Evolutionary conservation across 1,284 basidiomycete genomes (phyloP).

Genomic region (Cryptococcus sp.): DNA sequence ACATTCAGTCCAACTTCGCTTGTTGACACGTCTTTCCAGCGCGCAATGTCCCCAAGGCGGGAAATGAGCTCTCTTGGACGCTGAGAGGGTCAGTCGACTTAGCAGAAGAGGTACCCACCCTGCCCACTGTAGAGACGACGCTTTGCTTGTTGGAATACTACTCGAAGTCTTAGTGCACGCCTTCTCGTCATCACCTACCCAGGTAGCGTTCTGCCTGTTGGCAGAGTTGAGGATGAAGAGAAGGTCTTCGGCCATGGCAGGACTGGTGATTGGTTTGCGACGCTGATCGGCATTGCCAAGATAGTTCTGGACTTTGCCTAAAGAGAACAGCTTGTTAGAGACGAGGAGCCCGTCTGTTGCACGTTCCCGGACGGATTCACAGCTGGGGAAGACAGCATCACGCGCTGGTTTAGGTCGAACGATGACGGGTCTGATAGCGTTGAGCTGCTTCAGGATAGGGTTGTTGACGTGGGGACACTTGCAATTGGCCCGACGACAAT

Average conservation of each 20-base stretch:
- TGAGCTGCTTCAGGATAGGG: background rate
- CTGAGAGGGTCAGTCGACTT: background rate
- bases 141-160: background rate
- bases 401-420: background rate
- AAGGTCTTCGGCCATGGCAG: background rate
- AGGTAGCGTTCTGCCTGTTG: background rate
- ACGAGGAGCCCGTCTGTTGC: background rate
- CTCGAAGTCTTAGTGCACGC: background rate
- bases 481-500: background rate
- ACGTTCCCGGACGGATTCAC: background rate
- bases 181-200: background rate
- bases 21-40: background rate
- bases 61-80: background rate
- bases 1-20: background rate
- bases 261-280: background rate
- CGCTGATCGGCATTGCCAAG: background rate
- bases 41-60: background rate
- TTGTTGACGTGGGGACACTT: background rate
- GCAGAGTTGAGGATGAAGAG: background rate
- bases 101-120: background rate
- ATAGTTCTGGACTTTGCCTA: background rate
- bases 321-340: background rate
- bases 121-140: background rate
- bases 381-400: background rate
- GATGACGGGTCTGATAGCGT: background rate